Base-by-base conservation (phyloP, 1,139 yeast species). In the Debaryomyces fabryi region DNA sequence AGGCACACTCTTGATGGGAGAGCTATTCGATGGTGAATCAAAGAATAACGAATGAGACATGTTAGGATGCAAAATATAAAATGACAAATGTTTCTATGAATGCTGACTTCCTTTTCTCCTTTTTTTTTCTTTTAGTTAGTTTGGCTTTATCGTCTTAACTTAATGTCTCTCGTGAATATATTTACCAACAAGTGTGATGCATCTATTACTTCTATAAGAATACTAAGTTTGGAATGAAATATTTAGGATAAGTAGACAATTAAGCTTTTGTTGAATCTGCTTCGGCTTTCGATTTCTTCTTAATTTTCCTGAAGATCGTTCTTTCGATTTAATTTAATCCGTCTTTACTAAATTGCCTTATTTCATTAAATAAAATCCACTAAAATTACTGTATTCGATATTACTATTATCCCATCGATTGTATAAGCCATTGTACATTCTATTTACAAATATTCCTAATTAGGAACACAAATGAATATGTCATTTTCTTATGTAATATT, bases 371-470 rank as follows among this genome's bases (percentile, higher is more conserved):
- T 23, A 12, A 32, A 23, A 23, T 25, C 39, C 34, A 13, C 9
- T 15, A 24, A 33, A 34, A 42, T 42, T 42, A 34, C 45, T 27
- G 16, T 33, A 42, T 42, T 33, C 21, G 39, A 25, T 15, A 25
- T 34, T 16, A 35, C 12, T 40, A 34, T 30, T 35, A 35, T 30
- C 24, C 40, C 33, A 18, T 34, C 38, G 33, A 37, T 34, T 43
- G 44, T 16, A 23, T 37, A 20, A 40, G 34, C 30, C 34, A 40
- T 45, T 24, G 25, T 39, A 20, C 24, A 6, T 9, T 24, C 41
- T 49, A 50, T 50, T 50, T 50, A 50, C 50, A 40, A 40, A 39
- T 23, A 40, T 36, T 30, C 49, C 52, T 34, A 45, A 45, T 45
- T 43, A 34, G 52, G 52, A 43, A 30, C 46, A 44, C 46, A 44